Evolutionary conservation across 2,329 filamentous ascomycete species (phyloP).

Genomic region (Chaetomiaceae sp.): DNA sequence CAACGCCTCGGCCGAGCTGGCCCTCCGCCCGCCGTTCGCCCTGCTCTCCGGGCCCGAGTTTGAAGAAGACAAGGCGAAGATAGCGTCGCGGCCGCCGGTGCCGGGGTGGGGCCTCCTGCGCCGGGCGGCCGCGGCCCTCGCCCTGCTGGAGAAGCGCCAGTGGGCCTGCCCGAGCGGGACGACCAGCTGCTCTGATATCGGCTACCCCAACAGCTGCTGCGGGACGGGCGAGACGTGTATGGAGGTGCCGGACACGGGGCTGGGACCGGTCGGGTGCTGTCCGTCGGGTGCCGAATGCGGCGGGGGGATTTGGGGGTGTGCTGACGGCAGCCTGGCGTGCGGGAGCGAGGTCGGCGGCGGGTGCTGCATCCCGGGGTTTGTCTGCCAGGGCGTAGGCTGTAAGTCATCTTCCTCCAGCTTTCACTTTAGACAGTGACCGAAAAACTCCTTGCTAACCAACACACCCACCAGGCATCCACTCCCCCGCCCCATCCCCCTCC

Average conservation of each 20-base stretch:
- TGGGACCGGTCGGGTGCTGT: constrained; percentile 72
- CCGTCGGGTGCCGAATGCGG: constrained; percentile 59
- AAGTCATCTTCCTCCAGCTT: constrained; percentile 32
- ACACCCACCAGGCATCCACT: constrained; percentile 31
- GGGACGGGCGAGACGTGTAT: constrained; percentile 61
- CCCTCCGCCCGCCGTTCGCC: constrained; percentile 48
- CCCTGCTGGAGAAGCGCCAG: constrained; percentile 50
- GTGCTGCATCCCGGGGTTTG: constrained; percentile 69
- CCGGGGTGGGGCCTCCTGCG: constrained; percentile 33
- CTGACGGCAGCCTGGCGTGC: constrained; percentile 59
- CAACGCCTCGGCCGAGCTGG: constrained; percentile 33
- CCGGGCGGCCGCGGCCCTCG: constrained; percentile 43
- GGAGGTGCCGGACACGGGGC: constrained; percentile 53
- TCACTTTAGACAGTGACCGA: too few species aligned
- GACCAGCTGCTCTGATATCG: constrained; percentile 58
- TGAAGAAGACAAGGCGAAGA: neutral
- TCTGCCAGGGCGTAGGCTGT: constrained; percentile 68
- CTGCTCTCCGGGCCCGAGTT: constrained; percentile 36
- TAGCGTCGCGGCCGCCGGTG: neutral
- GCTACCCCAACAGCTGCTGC: constrained; percentile 69
- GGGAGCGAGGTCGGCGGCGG: constrained; percentile 62
- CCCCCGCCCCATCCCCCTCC: constrained; percentile 16
- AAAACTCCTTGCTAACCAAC: neutral
- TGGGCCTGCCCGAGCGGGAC: constrained; percentile 65
- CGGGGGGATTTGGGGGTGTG: constrained; percentile 58